These are phyloP conservation scores for Davidsoniella australis DNA, from an alignment of 2,329 filamentous ascomycete species.

Conservation along the genomic window DNA sequence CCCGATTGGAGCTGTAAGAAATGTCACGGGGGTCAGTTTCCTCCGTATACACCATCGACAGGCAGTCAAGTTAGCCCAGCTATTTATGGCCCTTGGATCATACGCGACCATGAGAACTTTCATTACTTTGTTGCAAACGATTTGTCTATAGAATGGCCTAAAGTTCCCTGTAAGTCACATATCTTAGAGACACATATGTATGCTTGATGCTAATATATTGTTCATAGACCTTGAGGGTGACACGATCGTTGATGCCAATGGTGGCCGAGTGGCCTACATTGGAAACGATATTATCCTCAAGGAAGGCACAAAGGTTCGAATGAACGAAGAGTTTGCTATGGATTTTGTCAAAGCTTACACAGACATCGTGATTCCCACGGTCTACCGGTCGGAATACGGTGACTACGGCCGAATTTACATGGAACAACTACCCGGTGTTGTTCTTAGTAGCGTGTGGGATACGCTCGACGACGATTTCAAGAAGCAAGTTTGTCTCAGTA, in stretches of 20 bases:
- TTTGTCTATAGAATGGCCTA: too few species aligned
- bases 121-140: too few species aligned
- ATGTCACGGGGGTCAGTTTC: too few species aligned
- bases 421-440: background rate
- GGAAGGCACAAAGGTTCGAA: background rate
- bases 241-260: background rate
- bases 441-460: background rate
- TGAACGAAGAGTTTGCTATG: constrained; percentile 5
- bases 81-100: too few species aligned
- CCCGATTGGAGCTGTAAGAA: too few species aligned
- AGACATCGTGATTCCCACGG: background rate
- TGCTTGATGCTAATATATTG: background rate
- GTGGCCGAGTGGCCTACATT: background rate
- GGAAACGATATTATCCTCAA: background rate
- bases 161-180: too few species aligned
- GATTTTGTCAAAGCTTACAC: background rate
- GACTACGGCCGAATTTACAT: constrained; percentile 5
- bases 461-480: background rate
- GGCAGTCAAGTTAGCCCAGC: too few species aligned
- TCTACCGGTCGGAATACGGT: background rate
- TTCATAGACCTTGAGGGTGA: background rate
- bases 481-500: background rate
- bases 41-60: too few species aligned
- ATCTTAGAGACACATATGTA: background rate
- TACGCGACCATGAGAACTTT: too few species aligned